Conservation (phyloP, 1,284 basidiomycete species). For the Microbotryomycetes sp. region DNA sequence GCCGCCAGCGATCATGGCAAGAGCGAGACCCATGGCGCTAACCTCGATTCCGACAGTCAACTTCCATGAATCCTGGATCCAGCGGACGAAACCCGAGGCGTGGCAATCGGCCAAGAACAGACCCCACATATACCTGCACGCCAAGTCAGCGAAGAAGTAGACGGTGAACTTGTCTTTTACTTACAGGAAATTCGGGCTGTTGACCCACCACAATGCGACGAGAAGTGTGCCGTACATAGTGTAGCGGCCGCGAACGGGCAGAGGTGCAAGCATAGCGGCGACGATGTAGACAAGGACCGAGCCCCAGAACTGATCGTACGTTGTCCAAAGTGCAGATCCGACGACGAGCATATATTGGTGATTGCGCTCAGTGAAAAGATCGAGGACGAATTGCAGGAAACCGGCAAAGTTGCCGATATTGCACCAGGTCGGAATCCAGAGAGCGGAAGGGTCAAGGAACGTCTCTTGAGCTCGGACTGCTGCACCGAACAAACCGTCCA, state of each 20-base stretch:
- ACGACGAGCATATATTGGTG: constrained; percentile 42
- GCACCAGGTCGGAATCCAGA: constrained; percentile 43
- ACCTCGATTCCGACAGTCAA: constrained; percentile 39
- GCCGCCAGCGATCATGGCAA: constrained; percentile 39
- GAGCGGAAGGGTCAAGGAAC: constrained; percentile 37
- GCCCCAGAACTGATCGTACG: constrained; percentile 45
- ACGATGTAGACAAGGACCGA: constrained; percentile 43
- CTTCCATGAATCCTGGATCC: constrained; percentile 42
- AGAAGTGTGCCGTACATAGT: constrained; percentile 37
- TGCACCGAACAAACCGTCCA: constrained; percentile 37
- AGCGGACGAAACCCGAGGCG: constrained; percentile 42
- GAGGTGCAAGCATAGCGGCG: constrained; percentile 40
- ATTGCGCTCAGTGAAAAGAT: constrained; percentile 42
- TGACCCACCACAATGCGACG: constrained; percentile 38
- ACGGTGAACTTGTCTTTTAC: background rate
- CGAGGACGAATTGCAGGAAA: constrained; percentile 40
- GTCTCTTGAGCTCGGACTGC: constrained; percentile 35
- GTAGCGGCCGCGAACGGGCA: constrained; percentile 40
- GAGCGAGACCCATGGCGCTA: constrained; percentile 38
- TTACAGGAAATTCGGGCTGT: constrained; percentile 39
- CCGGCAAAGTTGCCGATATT: constrained; percentile 40
- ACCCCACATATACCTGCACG: constrained; percentile 39
- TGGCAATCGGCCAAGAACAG: constrained; percentile 41
- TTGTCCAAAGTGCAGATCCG: constrained; percentile 43
- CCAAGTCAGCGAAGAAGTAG: constrained; percentile 19